A percentile compares a stretch with the other conserved stretches of the same genome.
phyloP scores from a whole-genome alignment of 1,284 basidiomycete genomes.

The Inonotus hispidus region DNA sequence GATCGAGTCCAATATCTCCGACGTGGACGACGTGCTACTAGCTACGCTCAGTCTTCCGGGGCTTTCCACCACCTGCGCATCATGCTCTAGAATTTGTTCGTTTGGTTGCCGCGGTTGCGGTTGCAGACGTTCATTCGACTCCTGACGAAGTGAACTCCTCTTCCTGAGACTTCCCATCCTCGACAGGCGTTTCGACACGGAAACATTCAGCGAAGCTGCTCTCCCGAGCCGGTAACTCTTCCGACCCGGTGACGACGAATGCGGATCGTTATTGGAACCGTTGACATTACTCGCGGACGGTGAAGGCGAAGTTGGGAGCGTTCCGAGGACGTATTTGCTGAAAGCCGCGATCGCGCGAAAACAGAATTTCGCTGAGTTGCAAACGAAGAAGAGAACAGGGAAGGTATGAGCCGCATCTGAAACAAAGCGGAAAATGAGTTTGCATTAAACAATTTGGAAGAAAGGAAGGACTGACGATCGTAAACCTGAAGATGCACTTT shows the following conservation, averaged over 20 bases:
- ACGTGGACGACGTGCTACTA: conserved; percentile 44
- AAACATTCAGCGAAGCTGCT: not conserved
- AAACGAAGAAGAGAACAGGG: conserved; percentile 78
- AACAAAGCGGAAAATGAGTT: not conserved
- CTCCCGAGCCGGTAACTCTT: not conserved
- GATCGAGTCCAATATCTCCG: conserved; percentile 29
- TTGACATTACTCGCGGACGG: not conserved
- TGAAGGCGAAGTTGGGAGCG: conserved; percentile 18
- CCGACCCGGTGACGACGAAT: not conserved
- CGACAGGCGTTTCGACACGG: not conserved
- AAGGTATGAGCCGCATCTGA: conserved; percentile 70
- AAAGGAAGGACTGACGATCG: conserved; percentile 44
- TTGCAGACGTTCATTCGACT: not conserved
- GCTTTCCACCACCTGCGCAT: not conserved
- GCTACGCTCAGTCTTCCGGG: conserved; percentile 22
- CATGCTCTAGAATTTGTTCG: not conserved
- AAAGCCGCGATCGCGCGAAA: conserved; percentile 69
- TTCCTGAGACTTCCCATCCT: not conserved
- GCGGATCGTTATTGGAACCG: not conserved
- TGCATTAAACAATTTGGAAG: not conserved
- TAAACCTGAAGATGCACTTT: conserved; percentile 90
- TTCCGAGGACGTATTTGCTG: conserved; percentile 55
- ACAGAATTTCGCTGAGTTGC: conserved; percentile 76
- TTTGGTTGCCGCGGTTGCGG: not conserved
- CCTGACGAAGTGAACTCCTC: not conserved